phyloP scores from a whole-genome alignment of 192 early-diverging fungal species.

The Globomyces pollinis-pini region DNA sequence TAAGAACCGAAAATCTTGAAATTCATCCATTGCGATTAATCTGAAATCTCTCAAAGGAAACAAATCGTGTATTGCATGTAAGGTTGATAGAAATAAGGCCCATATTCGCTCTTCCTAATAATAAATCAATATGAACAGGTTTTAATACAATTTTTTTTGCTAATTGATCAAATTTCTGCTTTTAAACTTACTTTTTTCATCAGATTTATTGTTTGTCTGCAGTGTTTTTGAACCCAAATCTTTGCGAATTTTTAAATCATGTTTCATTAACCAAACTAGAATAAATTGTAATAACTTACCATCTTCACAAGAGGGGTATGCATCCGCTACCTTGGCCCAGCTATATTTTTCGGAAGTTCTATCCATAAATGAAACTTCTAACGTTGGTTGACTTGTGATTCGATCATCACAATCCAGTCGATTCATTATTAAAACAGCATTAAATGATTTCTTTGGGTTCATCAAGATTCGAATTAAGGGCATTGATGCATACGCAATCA shows the following conservation, averaged over 20 bases:
- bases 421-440: conserved; percentile 16
- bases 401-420: conserved; percentile 8
- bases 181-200: background rate
- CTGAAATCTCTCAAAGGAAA: conserved; percentile 26
- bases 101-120: too few species aligned
- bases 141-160: background rate
- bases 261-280: conserved; percentile 24
- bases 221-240: conserved; percentile 9
- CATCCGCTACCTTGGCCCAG: conserved; percentile 36
- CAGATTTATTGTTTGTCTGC: background rate
- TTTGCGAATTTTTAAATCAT: conserved; percentile 11
- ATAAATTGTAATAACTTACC: too few species aligned
- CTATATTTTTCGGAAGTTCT: conserved; percentile 26
- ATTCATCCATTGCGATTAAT: conserved; percentile 25
- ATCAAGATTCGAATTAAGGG: conserved; percentile 31
- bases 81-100: conserved; percentile 6
- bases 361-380: conserved; percentile 29
- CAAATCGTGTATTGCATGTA: conserved; percentile 8
- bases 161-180: too few species aligned
- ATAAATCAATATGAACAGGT: too few species aligned
- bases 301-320: conserved; percentile 21
- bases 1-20: conserved; percentile 25
- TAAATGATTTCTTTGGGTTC: conserved; percentile 23
- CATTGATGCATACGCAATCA: conserved; percentile 14
- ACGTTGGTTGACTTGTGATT: background rate